Percentiles rank a stretch among this genome's conserved stretches.
Evolutionary conservation across 2,329 filamentous ascomycete species (phyloP).

Genomic region (Neonectria punicea): DNA sequence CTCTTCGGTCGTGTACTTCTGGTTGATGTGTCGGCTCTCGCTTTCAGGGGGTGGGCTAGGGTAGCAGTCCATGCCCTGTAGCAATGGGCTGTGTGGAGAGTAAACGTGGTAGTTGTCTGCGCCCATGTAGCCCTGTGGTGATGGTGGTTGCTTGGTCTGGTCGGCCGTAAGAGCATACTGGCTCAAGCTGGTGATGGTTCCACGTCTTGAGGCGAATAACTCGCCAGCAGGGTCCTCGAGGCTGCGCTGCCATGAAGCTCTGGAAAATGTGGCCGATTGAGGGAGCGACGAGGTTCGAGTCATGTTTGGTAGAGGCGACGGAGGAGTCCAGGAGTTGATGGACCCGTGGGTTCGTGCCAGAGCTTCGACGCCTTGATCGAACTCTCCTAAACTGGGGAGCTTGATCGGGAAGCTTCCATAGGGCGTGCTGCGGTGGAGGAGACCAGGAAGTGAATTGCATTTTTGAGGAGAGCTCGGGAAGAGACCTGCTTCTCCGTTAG

Average conservation of each 20-base stretch:
- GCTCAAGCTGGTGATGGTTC: slow-evolving; percentile 27
- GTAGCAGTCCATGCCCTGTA: slow-evolving; percentile 44
- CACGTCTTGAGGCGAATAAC: slow-evolving; percentile 25
- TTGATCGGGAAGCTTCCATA: slow-evolving; percentile 33
- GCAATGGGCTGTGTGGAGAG: slow-evolving; percentile 36
- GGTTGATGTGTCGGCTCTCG: slow-evolving; percentile 54
- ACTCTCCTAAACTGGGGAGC: slow-evolving; percentile 52
- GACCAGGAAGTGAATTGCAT: slow-evolving; percentile 39
- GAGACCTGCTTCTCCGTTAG: slow-evolving; percentile 32
- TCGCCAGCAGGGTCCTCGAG: slow-evolving; percentile 23
- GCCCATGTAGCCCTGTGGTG: slow-evolving; percentile 34
- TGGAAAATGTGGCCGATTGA: slow-evolving; percentile 32
- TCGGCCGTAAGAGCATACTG: slow-evolving; percentile 34
- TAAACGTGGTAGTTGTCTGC: slow-evolving; percentile 39
- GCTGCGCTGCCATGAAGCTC: slow-evolving; percentile 30
- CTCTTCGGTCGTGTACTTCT: slow-evolving; percentile 57
- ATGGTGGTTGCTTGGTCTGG: slow-evolving; percentile 30
- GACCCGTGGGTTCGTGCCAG: slow-evolving; percentile 47
- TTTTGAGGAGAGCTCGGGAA: slow-evolving; percentile 37
- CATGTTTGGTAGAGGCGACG: slow-evolving; percentile 44
- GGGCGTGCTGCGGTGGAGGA: slow-evolving; percentile 33
- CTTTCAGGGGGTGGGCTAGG: slow-evolving; percentile 50
- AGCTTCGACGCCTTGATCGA: slow-evolving; percentile 52
- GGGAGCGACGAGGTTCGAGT: slow-evolving; percentile 35
- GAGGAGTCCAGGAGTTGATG: slow-evolving; percentile 39